Evolutionary conservation across 148 eudicot genomes (phyloP).

Genomic region (Fagopyrum esculentum): DNA sequence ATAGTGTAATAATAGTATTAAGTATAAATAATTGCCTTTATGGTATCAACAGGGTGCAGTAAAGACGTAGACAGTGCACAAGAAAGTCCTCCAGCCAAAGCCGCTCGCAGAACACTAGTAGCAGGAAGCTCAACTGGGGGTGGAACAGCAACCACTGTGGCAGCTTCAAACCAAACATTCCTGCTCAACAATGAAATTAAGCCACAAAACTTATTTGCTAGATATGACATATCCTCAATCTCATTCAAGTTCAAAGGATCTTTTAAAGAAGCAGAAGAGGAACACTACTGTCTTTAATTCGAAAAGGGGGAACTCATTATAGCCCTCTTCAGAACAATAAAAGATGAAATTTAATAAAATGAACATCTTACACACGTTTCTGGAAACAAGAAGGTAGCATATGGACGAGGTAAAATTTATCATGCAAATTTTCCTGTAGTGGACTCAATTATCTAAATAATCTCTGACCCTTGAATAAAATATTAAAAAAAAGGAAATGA

Average conservation of each 20-base stretch:
- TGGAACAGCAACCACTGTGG: constrained; percentile 94
- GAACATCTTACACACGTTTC: neutral
- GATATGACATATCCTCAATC: neutral
- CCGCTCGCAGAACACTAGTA: constrained; percentile 81
- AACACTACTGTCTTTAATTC: neutral
- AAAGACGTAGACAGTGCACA: constrained; percentile 82
- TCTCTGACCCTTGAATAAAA: neutral
- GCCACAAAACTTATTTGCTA: neutral
- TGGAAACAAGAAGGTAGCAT: neutral
- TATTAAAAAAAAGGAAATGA: neutral
- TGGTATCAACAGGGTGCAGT: constrained; percentile 84
- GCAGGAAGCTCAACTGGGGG: constrained; percentile 83
- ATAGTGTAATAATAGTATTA: neutral
- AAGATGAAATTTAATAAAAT: neutral
- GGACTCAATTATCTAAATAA: neutral
- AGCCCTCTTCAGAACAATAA: neutral
- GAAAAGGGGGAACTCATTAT: neutral
- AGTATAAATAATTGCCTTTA: constrained; percentile 48
- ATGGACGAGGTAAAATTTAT: neutral
- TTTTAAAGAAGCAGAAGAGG: neutral
- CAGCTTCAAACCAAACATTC: constrained; percentile 96
- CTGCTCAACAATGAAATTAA: constrained; percentile 27
- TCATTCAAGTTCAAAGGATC: neutral
- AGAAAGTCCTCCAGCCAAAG: constrained; percentile 83
- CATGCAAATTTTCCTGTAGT: neutral